A percentile compares a stretch with the other conserved stretches of the same genome.
phyloP scores from a whole-genome alignment of 139 green algal genomes.

The Chlamydomonas sp. region DNA sequence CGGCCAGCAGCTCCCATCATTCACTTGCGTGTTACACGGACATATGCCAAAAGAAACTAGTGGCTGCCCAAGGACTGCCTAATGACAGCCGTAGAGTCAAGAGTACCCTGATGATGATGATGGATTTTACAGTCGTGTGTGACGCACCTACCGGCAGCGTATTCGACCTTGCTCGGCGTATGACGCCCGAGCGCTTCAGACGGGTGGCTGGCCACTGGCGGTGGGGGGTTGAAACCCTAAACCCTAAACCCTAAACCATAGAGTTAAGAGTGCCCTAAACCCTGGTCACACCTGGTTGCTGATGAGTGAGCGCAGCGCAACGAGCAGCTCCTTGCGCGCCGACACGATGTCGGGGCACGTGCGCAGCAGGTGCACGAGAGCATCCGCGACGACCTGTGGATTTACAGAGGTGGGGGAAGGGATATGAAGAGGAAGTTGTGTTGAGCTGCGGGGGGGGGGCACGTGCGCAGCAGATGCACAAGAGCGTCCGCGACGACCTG shows the following conservation, averaged over 20 bases:
- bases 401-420: conserved; percentile 9
- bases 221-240: no score
- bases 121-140: no score
- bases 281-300: conserved; percentile 13
- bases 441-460: conserved; percentile 41
- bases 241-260: no score
- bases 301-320: conserved; percentile 63
- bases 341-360: conserved; percentile 23
- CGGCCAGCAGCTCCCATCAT: no score
- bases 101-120: no score
- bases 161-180: no score
- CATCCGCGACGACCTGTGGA: not conserved
- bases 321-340: conserved; percentile 65
- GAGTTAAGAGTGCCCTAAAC: no score
- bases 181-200: no score
- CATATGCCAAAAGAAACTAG: not conserved
- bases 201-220: no score
- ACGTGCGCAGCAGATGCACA: no score
- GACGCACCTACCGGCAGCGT: no score
- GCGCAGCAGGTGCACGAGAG: conserved; percentile 35
- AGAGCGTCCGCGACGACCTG: no score
- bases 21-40: not conserved
- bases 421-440: conserved; percentile 45
- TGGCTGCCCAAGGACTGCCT: not conserved
- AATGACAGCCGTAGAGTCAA: not conserved